Evolutionary conservation across 208 protist species (phyloP).

Genomic region (Crithidia mellificae): DNA sequence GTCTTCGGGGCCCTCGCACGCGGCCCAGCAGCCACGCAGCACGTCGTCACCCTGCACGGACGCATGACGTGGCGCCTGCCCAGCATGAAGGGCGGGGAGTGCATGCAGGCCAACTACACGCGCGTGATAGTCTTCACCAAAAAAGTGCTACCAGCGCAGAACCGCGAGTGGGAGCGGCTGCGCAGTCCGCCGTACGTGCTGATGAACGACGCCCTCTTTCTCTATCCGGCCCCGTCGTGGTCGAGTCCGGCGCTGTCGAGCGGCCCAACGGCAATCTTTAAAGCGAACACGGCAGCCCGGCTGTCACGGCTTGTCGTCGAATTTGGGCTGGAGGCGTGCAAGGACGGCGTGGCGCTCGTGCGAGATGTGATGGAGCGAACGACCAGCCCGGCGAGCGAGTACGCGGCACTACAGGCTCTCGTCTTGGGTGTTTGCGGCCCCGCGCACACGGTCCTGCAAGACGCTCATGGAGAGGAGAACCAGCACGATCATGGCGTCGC

Average conservation of each 20-base stretch:
- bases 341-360: constrained; percentile 61
- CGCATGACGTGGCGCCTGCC: constrained; percentile 80
- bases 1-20: constrained; percentile 18
- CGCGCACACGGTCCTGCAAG: too few species aligned
- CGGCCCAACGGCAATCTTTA: constrained; percentile 20
- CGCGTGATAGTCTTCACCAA: constrained; percentile 63
- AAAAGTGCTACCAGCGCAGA: constrained; percentile 55
- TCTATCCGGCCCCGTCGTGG: constrained; percentile 35
- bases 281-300: constrained; percentile 33
- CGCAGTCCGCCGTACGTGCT: constrained; percentile 68
- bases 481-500: too few species aligned
- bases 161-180: constrained; percentile 58
- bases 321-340: constrained; percentile 79
- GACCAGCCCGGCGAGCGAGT: constrained; percentile 62
- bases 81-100: constrained; percentile 63
- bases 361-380: constrained; percentile 66
- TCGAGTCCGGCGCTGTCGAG: neutral
- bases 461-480: too few species aligned
- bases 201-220: constrained; percentile 65
- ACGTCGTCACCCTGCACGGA: constrained; percentile 78
- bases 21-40: constrained; percentile 13
- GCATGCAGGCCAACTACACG: constrained; percentile 57
- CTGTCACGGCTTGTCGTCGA: constrained; percentile 68
- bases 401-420: constrained; percentile 62
- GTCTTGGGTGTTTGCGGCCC: constrained; percentile 43